phyloP scores from a whole-genome alignment of 1,284 basidiomycete genomes.

The Vanrija sp. region DNA sequence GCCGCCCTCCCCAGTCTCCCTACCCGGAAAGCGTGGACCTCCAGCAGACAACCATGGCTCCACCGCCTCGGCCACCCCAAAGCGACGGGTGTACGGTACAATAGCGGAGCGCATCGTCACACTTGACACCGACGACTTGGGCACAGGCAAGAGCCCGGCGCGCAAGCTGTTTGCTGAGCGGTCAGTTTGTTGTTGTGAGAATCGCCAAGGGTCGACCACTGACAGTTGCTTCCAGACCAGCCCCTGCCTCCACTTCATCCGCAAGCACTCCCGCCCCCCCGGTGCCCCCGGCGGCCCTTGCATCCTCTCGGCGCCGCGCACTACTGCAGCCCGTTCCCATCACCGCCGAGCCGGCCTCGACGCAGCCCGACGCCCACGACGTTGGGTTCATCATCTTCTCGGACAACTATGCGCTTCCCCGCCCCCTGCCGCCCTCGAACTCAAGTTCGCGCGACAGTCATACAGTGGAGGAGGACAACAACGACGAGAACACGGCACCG shows the following conservation, averaged over 20 bases:
- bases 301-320: too few species aligned
- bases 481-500: too few species aligned
- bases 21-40: constrained; percentile 14
- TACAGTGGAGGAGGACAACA: too few species aligned
- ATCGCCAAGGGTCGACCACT: not conserved
- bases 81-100: not conserved
- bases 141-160: constrained; percentile 12
- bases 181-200: not conserved
- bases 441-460: too few species aligned
- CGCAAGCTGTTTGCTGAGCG: constrained; percentile 10
- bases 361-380: constrained; percentile 17
- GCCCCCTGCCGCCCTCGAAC: not conserved
- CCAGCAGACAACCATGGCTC: not conserved
- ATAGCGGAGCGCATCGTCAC: not conserved
- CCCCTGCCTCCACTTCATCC: too few species aligned
- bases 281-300: too few species aligned
- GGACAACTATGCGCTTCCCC: constrained; percentile 6
- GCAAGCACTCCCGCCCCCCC: too few species aligned
- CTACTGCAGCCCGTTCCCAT: too few species aligned
- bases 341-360: too few species aligned
- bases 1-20: constrained; percentile 14
- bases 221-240: too few species aligned
- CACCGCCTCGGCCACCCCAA: constrained; percentile 1
- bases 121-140: constrained; percentile 15
- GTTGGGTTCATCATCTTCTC: constrained; percentile 24